These are phyloP conservation scores for Fusarium avenaceum DNA, from an alignment of 2,329 filamentous ascomycete genomes.

Conservation along the genomic window DNA sequence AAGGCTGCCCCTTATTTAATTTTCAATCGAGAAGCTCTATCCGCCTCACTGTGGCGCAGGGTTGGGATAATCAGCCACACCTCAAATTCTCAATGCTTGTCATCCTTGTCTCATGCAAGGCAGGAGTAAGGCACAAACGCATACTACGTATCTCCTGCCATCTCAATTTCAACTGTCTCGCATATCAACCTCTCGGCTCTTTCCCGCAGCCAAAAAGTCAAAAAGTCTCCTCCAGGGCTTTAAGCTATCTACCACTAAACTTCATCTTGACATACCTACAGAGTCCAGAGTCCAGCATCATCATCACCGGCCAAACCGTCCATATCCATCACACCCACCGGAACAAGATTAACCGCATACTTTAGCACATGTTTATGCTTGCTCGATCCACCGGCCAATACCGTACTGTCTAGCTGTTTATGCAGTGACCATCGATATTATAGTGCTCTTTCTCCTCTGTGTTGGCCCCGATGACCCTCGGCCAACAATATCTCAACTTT, in stretches of 20 bases:
- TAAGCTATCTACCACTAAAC: background rate
- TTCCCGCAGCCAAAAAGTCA: background rate
- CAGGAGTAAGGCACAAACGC: background rate
- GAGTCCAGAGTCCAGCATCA: background rate
- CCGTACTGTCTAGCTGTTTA: background rate
- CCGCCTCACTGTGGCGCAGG: slow-evolving; percentile 10
- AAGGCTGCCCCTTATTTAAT: background rate
- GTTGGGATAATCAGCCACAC: background rate
- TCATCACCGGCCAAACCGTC: background rate
- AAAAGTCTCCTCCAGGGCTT: too few relatives aligned
- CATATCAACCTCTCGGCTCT: background rate
- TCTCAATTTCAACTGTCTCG: background rate
- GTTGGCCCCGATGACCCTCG: slow-evolving; percentile 1
- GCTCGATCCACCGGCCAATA: background rate
- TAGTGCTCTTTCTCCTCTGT: background rate
- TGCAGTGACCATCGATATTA: background rate
- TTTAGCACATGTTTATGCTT: slow-evolving; percentile 1
- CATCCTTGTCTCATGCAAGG: background rate
- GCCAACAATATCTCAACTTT: background rate
- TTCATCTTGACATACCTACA: background rate
- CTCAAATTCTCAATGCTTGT: too few relatives aligned
- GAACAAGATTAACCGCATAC: background rate
- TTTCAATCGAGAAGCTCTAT: background rate
- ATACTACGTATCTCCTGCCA: background rate
- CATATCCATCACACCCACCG: background rate